phyloP scores from a whole-genome alignment of 257 asterid genomes.

The Dorcoceras hygrometricum region DNA sequence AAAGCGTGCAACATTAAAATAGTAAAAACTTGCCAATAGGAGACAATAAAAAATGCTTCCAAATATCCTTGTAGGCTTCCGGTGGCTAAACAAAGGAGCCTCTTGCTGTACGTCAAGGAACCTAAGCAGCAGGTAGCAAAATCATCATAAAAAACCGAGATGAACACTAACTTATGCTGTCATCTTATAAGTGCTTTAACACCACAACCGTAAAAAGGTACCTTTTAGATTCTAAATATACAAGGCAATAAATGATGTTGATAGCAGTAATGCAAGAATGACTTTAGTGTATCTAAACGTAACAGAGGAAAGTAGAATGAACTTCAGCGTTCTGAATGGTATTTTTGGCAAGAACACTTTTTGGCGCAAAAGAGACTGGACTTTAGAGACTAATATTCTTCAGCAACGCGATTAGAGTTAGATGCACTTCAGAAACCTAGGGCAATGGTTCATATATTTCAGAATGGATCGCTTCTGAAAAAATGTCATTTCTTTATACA shows the following conservation, averaged over 20 bases:
- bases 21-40: constrained; percentile 66
- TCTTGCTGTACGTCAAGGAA: constrained; percentile 90
- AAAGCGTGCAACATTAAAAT: neutral
- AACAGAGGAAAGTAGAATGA: neutral
- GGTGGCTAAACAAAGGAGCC: constrained; percentile 92
- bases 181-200: constrained; percentile 1
- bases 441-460: neutral
- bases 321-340: neutral
- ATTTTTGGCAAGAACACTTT: neutral
- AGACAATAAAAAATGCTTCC: constrained; percentile 83
- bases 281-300: neutral
- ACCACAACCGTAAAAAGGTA: constrained; percentile 8
- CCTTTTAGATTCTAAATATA: neutral
- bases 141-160: constrained; percentile 20
- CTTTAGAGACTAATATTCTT: neutral
- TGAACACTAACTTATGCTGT: constrained; percentile 1
- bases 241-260: constrained; percentile 2
- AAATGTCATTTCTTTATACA: neutral
- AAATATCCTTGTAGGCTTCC: constrained; percentile 70
- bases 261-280: neutral
- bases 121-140: constrained; percentile 42
- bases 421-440: neutral
- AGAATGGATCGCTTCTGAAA: neutral
- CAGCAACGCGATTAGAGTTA: neutral
- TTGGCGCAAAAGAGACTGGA: constrained; percentile 2